These are phyloP conservation scores for Leishmania lainsoni DNA, from an alignment of 208 protist species.

Conservation along the genomic window DNA sequence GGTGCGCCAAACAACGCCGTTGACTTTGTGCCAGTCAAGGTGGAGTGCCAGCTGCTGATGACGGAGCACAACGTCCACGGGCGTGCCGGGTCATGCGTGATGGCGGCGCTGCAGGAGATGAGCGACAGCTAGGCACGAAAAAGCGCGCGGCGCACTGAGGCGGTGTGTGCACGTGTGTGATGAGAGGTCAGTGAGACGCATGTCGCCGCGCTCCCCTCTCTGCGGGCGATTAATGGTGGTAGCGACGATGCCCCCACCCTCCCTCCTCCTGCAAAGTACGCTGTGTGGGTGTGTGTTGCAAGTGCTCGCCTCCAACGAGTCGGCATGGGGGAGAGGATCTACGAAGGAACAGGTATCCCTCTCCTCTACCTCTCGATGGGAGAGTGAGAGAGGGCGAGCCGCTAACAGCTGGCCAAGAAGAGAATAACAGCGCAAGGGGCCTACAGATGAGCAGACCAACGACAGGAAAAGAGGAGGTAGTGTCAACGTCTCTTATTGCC, in stretches of 20 bases:
- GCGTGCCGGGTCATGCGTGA: slow-evolving; percentile 40
- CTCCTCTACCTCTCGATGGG: not conserved
- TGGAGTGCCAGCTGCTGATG: slow-evolving; percentile 41
- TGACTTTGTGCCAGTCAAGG: slow-evolving; percentile 22
- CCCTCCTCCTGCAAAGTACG: not conserved
- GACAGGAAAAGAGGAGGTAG: not conserved
- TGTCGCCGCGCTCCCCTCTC: not conserved
- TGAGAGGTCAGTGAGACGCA: not conserved
- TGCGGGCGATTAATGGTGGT: not conserved
- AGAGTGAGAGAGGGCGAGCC: not conserved
- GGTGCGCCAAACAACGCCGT: not conserved
- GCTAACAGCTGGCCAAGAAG: not conserved
- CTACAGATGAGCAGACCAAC: not conserved
- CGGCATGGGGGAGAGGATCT: not conserved
- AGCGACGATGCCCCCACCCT: not conserved
- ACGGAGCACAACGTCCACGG: slow-evolving; percentile 70
- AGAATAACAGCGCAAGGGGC: not conserved
- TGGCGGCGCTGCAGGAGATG: slow-evolving; percentile 40
- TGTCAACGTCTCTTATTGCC: not conserved
- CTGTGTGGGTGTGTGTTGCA: not conserved
- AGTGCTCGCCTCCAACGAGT: not conserved
- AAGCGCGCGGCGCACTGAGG: not conserved
- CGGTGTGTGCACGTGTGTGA: not conserved
- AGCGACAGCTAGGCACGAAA: not conserved
- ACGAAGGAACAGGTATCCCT: not conserved